Evolutionary conservation across 2,329 filamentous ascomycete genomes (phyloP).

Genomic region (Scolecobasidium constrictum): DNA sequence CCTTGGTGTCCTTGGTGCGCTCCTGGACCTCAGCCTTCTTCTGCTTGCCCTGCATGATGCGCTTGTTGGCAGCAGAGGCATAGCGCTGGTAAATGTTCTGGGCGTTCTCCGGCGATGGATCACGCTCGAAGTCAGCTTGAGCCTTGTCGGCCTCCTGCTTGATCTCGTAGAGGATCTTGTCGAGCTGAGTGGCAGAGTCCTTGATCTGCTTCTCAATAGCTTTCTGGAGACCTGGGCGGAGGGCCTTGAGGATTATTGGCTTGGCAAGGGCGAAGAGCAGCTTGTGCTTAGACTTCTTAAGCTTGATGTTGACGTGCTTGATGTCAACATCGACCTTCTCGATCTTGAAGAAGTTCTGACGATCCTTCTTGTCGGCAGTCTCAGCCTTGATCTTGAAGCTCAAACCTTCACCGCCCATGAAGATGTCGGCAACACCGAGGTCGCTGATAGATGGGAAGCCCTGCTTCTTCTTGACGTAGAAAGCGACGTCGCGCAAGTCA

Average conservation of each 20-base stretch:
- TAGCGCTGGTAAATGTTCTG: conserved; percentile 85
- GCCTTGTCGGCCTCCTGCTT: conserved; percentile 75
- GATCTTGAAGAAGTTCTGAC: conserved; percentile 84
- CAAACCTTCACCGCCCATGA: conserved; percentile 77
- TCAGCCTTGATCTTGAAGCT: conserved; percentile 86
- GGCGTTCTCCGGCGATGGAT: conserved; percentile 57
- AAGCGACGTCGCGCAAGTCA: conserved; percentile 79
- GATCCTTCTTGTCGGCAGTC: conserved; percentile 63
- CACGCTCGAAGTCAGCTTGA: conserved; percentile 49
- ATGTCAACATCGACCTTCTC: conserved; percentile 79
- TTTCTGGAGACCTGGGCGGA: conserved; percentile 78
- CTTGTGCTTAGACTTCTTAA: conserved; percentile 95
- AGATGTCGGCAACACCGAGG: conserved; percentile 77
- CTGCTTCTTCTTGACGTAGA: conserved; percentile 89
- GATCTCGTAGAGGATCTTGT: conserved; percentile 62
- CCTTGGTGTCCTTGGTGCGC: conserved; percentile 51
- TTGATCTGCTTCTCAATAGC: conserved; percentile 82
- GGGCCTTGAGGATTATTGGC: conserved; percentile 70
- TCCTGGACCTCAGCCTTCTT: conserved; percentile 51
- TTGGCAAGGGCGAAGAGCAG: conserved; percentile 78
- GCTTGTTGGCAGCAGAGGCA: conserved; percentile 60
- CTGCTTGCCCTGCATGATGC: conserved; percentile 64
- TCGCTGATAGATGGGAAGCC: conserved; percentile 86
- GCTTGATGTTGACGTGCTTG: conserved; percentile 72
- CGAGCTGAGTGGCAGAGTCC: conserved; percentile 66